Percentiles rank a stretch among this genome's conserved stretches.
Evolutionary conservation across 2,329 filamentous ascomycete genomes (phyloP).

Genomic region (Fusarium anthophilum): DNA sequence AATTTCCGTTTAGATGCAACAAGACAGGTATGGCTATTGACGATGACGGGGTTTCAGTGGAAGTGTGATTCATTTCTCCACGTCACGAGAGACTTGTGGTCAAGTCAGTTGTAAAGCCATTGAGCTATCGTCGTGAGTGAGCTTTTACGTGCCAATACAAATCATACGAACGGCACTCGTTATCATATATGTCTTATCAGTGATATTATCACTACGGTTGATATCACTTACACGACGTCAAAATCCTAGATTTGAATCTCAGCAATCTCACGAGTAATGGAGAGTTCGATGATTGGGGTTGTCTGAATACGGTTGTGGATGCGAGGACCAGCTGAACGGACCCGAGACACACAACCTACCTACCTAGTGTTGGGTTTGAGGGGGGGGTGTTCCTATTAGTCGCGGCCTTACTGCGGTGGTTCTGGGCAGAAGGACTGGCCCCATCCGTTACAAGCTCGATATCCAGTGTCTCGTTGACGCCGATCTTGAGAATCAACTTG

Average conservation of each 20-base stretch:
- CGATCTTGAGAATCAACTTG: constrained; percentile 38
- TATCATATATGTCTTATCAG: not conserved
- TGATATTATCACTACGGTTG: not conserved
- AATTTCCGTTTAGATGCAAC: not conserved
- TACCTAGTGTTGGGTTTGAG: not conserved
- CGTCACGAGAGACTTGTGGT: not conserved
- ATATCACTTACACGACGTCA: constrained; percentile 8
- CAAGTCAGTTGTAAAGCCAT: not conserved
- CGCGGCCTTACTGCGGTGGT: constrained; percentile 45
- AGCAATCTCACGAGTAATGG: constrained; percentile 24
- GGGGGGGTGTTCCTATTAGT: constrained; percentile 34
- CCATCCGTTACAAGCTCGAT: constrained; percentile 36
- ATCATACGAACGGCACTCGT: no score
- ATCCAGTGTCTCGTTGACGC: constrained; percentile 44
- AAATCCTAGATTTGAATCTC: constrained; percentile 9
- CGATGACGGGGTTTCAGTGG: not conserved
- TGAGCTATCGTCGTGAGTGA: not conserved
- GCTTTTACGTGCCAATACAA: not conserved
- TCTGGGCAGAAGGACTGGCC: constrained; percentile 32
- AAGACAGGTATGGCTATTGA: not conserved
- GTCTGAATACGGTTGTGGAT: constrained; percentile 26
- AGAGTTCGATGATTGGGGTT: constrained; percentile 25
- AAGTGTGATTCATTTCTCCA: constrained; percentile 3
- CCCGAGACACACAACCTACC: constrained; percentile 7
- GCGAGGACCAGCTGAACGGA: constrained; percentile 25